These are phyloP conservation scores for Stipa capillata DNA, from an alignment of 176 grass and related monocot species.

Conservation along the genomic window DNA sequence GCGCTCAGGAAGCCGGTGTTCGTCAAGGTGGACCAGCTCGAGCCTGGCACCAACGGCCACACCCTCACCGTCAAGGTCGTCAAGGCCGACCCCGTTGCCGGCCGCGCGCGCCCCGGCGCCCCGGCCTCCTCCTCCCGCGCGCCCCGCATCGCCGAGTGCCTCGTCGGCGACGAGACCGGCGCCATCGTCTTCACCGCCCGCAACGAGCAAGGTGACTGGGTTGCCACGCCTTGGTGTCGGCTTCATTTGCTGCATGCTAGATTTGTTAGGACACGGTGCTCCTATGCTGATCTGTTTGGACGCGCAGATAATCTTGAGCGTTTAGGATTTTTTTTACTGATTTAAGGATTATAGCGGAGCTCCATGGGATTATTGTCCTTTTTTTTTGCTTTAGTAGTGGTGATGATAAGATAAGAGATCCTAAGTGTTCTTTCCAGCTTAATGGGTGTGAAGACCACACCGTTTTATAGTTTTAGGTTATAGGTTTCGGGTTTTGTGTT, in stretches of 20 bases:
- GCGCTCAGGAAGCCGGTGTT: constrained; percentile 81
- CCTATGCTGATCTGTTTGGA: neutral
- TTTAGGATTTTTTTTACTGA: neutral
- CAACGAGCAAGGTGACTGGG: constrained; percentile 71
- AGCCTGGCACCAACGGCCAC: constrained; percentile 62
- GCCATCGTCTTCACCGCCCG: constrained; percentile 79
- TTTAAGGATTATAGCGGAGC: neutral
- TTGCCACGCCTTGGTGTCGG: neutral
- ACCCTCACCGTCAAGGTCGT: constrained; percentile 48
- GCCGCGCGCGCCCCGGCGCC: constrained; percentile 28
- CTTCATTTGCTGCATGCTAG: neutral
- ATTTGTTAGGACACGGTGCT: neutral
- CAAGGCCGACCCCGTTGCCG: constrained; percentile 28
- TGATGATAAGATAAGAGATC: neutral
- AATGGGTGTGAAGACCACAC: neutral
- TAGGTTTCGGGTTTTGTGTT: neutral
- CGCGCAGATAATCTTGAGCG: neutral
- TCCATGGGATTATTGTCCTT: neutral
- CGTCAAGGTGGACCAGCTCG: constrained; percentile 81
- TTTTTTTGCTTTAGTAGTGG: neutral
- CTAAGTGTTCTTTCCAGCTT: neutral
- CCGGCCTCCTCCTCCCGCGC: constrained; percentile 36
- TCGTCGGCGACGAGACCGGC: constrained; percentile 83
- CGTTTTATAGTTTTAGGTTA: neutral
- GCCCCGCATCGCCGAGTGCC: constrained; percentile 73